Evolutionary conservation across 768 basidiomycete species (phyloP), one percentile per base, ranked within the genome.

Genomic region (Kwoniella newhampshirensis): DNA sequence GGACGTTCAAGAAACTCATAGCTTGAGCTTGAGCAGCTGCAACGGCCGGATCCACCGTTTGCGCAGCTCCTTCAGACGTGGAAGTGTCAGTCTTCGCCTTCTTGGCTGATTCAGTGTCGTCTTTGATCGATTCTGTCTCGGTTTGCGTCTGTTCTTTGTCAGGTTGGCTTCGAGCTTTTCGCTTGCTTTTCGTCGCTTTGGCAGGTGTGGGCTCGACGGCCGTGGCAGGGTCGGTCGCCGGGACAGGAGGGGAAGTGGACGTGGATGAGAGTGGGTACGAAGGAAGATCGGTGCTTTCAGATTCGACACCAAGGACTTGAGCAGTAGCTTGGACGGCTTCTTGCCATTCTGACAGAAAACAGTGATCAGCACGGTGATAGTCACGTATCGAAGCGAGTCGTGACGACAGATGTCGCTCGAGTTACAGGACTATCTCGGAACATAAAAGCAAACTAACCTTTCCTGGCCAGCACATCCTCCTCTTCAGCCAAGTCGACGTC

Each of bases 391-490:
- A 65, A 54, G 18, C 58, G 62, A 30, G 60, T 58, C n/a, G 64
- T 83, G 35, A 87, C 78, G 58, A 78, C 75, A 17, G 84, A 85
- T 52, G 32, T n/a, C n/a, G n/a, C n/a, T n/a, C n/a, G n/a, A n/a
- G n/a, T n/a, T n/a, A n/a, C n/a, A n/a, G 27, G 26, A 17, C 3
- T 13, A 30, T 44, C n/a, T n/a, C n/a, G 27, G 17, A 21, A 28
- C 1, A 8, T 3, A 8, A 4, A 15, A 39, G 15, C 21, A 27
- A 30, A 62, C 65, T 54, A 21, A 67, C 62, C 76, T 82, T 51
- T 63, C 88, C 90, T 87, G 70, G 85, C 90, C 25, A 84, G 83
- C 54, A 81, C 80, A 40, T 77, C 77, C 77, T 97, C 94, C 57
- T 81, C 88, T 51, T 83, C 81, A 15, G 91, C 71, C 27, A 99